Evolutionary conservation across 2,329 filamentous ascomycete species (phyloP).

Genomic region (Talaromyces sp.): DNA sequence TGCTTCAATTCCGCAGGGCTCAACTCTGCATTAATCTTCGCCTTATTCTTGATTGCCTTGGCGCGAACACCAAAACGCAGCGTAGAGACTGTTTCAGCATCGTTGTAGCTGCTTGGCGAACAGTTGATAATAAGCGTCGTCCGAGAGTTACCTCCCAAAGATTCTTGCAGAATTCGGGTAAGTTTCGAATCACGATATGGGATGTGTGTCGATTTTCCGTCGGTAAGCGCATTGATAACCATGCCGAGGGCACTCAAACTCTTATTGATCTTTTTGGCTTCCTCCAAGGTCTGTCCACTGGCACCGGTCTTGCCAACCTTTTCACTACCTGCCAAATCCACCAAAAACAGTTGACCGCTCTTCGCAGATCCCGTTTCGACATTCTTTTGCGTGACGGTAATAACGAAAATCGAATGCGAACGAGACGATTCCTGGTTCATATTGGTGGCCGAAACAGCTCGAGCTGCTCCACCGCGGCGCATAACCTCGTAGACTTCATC

Average conservation of each 20-base stretch:
- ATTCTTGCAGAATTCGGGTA: conserved; percentile 95
- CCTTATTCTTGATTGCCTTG: conserved; percentile 99
- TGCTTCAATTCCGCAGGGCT: conserved; percentile 93
- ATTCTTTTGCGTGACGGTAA: conserved; percentile 97
- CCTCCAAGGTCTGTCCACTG: conserved; percentile 92
- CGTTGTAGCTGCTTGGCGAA: conserved; percentile 98
- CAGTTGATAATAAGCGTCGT: conserved; percentile 99
- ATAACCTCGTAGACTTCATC: conserved; percentile 97
- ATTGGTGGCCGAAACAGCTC: conserved; percentile 93
- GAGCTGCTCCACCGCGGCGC: conserved; percentile 81
- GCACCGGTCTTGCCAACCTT: conserved; percentile 98
- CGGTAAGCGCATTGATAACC: conserved; percentile 97
- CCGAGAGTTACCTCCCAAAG: conserved; percentile 91
- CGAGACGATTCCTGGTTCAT: conserved; percentile 99
- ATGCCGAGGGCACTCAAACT: conserved; percentile 96
- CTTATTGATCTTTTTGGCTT: conserved; percentile 99
- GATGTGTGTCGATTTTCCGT: conserved; percentile 93
- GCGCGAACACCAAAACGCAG: conserved; percentile 92
- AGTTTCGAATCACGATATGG: conserved; percentile 98
- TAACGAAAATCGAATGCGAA: conserved; percentile 96
- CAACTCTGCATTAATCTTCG: conserved; percentile 97
- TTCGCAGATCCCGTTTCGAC: conserved; percentile 93
- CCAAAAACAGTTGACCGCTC: conserved; percentile 93
- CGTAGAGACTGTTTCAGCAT: conserved; percentile 87
- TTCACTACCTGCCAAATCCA: conserved; percentile 96